Evolutionary conservation across 2,329 filamentous ascomycete genomes (phyloP), one percentile per base, ranked within the genome.

Genomic region (Alternaria ventricosa): DNA sequence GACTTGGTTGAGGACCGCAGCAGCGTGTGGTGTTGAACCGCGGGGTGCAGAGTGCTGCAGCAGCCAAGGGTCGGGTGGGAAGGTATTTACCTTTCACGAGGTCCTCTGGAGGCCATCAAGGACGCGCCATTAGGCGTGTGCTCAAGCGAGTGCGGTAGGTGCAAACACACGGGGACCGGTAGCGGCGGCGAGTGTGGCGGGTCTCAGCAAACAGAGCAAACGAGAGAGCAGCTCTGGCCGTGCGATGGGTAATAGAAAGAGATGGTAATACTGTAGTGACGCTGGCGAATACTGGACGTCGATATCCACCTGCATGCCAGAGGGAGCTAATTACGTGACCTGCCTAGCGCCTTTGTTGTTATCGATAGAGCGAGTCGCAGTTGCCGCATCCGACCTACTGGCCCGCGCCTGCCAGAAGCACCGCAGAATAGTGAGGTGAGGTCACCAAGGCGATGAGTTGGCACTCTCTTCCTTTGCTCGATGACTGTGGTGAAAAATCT

Each of bases 101-200:
- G 60, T 68, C 68, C 69, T 67, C 60, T 62, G 55, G 72, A 71
- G 66, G 72, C 71, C 73, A 76, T 71, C 70, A 74, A 70, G 72
- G 71, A 65, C 64, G 64, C 73, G 78, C 78, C 78, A 79, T 80
- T 78, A 76, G 75, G 77, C 75, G 74, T 72, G 73, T 73, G 74
- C 71, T 71, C 71, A 75, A 78, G 77, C 75, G 77, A 77, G 70
- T 73, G 75, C 69, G 68, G 75, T 71, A 67, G 63, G 66, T 65
- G 63, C 68, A 73, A 68, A 69, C 63, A 67, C 66, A 64, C 59
- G 58, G 55, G 60, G 61, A 47, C 49, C 50, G 45, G 61, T 36
- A 51, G 50, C 47, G 23, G 49, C 53, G 41, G 51, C 55, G 61
- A 65, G 64, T 53, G 60, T 58, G 56, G 53, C 33, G 47, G 50